A percentile compares a stretch with the other conserved stretches of the same genome.
Conservation (phyloP, 1,284 basidiomycete species). For the Leccinum griseonigrum region DNA sequence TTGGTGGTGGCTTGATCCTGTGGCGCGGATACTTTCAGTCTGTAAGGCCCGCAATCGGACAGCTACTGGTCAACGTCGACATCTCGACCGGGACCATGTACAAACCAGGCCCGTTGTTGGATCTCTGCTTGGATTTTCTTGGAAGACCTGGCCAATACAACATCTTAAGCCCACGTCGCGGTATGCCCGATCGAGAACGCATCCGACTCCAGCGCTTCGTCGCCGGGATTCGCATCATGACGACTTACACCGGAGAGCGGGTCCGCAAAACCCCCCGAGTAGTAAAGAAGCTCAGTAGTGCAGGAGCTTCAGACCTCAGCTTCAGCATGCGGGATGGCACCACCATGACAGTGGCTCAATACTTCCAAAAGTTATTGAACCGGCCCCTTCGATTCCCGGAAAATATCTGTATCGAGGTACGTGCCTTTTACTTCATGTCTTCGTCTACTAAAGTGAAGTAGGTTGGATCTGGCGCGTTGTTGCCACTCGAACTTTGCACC, state of each 20-base stretch:
- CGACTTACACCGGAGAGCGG: constrained; percentile 37
- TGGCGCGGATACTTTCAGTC: constrained; percentile 80
- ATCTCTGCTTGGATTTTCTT: constrained; percentile 58
- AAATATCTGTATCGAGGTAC: constrained; percentile 62
- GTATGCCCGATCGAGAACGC: constrained; percentile 56
- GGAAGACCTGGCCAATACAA: constrained; percentile 38
- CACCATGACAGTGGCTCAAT: constrained; percentile 56
- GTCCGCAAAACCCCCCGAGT: constrained; percentile 44
- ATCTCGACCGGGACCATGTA: constrained; percentile 78
- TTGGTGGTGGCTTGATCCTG: constrained; percentile 64
- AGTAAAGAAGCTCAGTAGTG: constrained; percentile 52
- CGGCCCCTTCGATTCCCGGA: constrained; percentile 53
- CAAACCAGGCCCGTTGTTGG: constrained; percentile 48
- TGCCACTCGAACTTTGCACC: constrained; percentile 66
- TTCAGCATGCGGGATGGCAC: constrained; percentile 58
- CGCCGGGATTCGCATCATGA: constrained; percentile 52
- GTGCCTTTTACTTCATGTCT: not conserved
- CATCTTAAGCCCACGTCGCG: constrained; percentile 41
- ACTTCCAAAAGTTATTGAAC: constrained; percentile 53
- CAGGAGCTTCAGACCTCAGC: constrained; percentile 47
- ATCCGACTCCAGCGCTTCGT: constrained; percentile 61
- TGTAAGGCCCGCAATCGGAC: constrained; percentile 63
- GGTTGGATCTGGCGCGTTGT: constrained; percentile 64
- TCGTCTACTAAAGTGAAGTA: constrained; percentile 24
- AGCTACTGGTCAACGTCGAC: constrained; percentile 74